Conservation (phyloP, 2,329 filamentous ascomycete species). For the Sordariomycetes sp. region DNA sequence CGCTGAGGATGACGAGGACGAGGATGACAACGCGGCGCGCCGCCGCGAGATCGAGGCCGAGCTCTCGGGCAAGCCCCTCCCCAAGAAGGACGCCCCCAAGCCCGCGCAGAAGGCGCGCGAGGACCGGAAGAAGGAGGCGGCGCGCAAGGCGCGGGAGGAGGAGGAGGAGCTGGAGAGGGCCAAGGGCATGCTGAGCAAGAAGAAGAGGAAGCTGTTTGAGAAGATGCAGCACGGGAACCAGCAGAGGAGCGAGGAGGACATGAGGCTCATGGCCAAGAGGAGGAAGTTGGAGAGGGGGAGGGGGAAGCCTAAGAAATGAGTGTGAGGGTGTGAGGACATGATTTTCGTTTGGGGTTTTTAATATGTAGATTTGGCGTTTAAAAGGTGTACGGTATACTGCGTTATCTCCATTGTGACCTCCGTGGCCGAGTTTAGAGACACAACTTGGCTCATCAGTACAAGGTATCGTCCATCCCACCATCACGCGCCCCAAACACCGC, state of each 20-base stretch:
- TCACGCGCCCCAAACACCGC: neutral
- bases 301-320: constrained; percentile 24
- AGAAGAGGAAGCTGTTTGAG: constrained; percentile 94
- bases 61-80: constrained; percentile 54
- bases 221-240: constrained; percentile 96
- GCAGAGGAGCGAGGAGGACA: constrained; percentile 82
- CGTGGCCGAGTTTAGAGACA: too few relatives aligned
- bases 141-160: constrained; percentile 60
- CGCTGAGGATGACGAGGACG: constrained; percentile 24
- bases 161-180: constrained; percentile 81
- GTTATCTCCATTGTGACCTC: neutral
- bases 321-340: neutral
- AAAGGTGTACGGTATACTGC: neutral
- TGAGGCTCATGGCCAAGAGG: constrained; percentile 77
- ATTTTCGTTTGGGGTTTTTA: neutral
- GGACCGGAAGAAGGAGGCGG: constrained; percentile 55
- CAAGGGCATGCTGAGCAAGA: constrained; percentile 97
- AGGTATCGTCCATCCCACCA: neutral
- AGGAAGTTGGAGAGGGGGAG: constrained; percentile 69
- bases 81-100: constrained; percentile 26
- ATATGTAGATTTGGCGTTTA: constrained; percentile 3
- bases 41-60: constrained; percentile 91
- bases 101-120: constrained; percentile 47
- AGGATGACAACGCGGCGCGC: constrained; percentile 41
- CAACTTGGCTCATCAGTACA: neutral